Evolutionary conservation across 495 filamentous ascomycete species (phyloP), one percentile per base, ranked within the genome.

Genomic region (Neurospora africana): DNA sequence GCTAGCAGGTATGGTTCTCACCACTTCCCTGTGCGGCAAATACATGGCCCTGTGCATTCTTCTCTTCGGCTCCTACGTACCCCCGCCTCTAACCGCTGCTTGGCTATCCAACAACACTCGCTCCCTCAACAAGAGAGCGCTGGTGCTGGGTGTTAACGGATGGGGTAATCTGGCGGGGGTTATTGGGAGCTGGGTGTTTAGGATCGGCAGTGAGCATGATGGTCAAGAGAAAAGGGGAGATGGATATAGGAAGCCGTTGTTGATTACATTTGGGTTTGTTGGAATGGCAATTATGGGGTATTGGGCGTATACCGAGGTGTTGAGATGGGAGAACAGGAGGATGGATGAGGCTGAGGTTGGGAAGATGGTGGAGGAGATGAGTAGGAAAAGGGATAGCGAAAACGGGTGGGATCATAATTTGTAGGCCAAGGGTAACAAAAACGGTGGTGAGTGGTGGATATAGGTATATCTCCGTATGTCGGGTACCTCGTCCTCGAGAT

Each of bases 81-180:
- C 87, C 2, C 81, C 83, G 15, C 87, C 87, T 10, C 79, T 90
- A 6, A 85, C 85, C 2, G 86, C 87, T 3, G 87, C 87, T 4
- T 90, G 87, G 88, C 75, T 90, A 4, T 78, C 80, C 36, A 83
- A 82, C 30, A 90, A 90, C 73, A 90, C 77, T 37, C 78, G 78
- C 33, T 69, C 58, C 21, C 53, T 68, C 9, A 76, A 87, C 9
- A 88, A 88, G 74, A 80, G 87, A 0, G 80, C 85, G 1, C 75
- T 89, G 4, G 77, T 88, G 33, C 80, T 89, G 33, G 87, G 87
- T 1, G 83, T 89, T 71, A 89, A 89, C 71, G 88, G 88, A 10
- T 89, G 83, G 82, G 87, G 87, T 3, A 89, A 89, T 69, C 76
- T 89, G 8, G 87, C 87, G 0, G 87, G 87, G 33, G 79, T 89